phyloP scores from a whole-genome alignment of 192 early-diverging fungal species.

The Linnemannia elongata region DNA sequence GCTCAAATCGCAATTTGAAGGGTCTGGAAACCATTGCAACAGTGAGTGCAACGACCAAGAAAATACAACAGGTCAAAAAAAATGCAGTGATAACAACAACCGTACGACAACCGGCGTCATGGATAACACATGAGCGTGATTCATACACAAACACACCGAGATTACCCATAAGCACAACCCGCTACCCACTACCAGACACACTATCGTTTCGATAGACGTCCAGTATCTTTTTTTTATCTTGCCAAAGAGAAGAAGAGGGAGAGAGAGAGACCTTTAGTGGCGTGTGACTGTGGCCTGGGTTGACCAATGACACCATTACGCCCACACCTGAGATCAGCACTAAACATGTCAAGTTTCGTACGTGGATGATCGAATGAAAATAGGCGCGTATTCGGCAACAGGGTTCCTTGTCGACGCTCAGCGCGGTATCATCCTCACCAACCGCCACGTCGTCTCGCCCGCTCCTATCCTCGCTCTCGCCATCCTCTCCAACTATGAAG shows the following conservation, averaged over 20 bases:
- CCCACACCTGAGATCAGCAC: not conserved
- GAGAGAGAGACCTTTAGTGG: not conserved
- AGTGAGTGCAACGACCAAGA: not conserved
- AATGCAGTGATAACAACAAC: no score
- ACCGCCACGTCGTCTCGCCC: slow-evolving; percentile 83
- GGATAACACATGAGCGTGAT: not conserved
- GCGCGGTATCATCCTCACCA: slow-evolving; percentile 81
- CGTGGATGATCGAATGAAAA: not conserved
- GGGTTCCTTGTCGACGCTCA: slow-evolving; percentile 85
- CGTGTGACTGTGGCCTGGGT: not conserved
- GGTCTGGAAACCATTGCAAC: not conserved
- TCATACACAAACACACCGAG: not conserved
- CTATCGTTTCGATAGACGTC: not conserved
- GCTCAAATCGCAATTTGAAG: no score
- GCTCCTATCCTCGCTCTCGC: slow-evolving; percentile 82
- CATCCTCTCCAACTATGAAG: slow-evolving; percentile 82
- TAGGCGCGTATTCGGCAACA: slow-evolving; percentile 73
- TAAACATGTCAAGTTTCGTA: not conserved
- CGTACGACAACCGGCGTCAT: not conserved
- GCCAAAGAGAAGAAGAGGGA: no score
- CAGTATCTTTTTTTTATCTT: not conserved
- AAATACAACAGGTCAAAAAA: no score
- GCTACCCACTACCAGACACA: not conserved
- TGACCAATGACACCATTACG: not conserved
- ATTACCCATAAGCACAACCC: not conserved